Evolutionary conservation across 108 stramenopile genomes (phyloP).

Genomic region (Skeletonema marinoi): DNA sequence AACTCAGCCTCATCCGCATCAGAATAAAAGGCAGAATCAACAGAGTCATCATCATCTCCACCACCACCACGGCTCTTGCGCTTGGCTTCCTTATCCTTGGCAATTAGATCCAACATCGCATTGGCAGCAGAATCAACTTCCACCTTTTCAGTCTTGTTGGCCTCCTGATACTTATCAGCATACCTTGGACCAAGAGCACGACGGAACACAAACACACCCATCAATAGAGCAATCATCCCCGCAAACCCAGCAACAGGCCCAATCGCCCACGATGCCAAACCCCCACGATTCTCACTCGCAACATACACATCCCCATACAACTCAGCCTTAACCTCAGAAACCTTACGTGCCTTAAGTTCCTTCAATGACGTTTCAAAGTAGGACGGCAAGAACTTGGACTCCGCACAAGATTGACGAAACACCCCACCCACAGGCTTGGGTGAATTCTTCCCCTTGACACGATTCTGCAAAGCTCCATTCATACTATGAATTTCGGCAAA

Average conservation of each 20-base stretch:
- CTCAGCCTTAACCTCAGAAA: slow-evolving; percentile 10
- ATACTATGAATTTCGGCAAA: neutral
- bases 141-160: slow-evolving; percentile 3
- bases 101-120: neutral
- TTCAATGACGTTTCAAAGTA: slow-evolving; percentile 30
- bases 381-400: slow-evolving; percentile 6
- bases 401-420: slow-evolving; percentile 15
- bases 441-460: slow-evolving; percentile 1
- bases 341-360: slow-evolving; percentile 18
- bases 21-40: slow-evolving; percentile 38
- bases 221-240: slow-evolving; percentile 16
- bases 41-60: slow-evolving; percentile 29
- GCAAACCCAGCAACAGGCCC: slow-evolving; percentile 19
- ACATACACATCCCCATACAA: neutral
- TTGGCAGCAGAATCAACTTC: neutral
- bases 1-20: slow-evolving; percentile 9
- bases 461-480: neutral
- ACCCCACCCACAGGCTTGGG: neutral
- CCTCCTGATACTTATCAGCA: slow-evolving; percentile 4
- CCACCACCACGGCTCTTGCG: slow-evolving; percentile 14
- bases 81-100: slow-evolving; percentile 1
- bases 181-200: slow-evolving; percentile 29
- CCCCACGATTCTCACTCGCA: neutral
- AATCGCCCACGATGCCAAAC: slow-evolving; percentile 23
- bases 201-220: slow-evolving; percentile 24